phyloP scores from a whole-genome alignment of 2,329 filamentous ascomycete genomes.

The Paraphaeosphaeria minitans region DNA sequence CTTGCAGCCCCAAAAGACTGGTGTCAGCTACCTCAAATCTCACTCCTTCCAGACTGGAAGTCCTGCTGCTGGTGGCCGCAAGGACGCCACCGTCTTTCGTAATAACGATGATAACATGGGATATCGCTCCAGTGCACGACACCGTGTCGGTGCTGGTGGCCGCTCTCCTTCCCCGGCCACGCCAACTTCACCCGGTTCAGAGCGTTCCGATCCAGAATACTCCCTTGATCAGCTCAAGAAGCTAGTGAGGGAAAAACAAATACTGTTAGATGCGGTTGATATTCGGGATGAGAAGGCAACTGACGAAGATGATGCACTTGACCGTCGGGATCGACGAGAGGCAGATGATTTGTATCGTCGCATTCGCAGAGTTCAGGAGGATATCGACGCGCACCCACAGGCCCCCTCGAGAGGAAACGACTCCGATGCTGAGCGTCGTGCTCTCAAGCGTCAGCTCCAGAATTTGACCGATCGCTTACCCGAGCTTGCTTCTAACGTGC shows the following conservation, averaged over 20 bases:
- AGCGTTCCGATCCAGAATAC: conserved; percentile 72
- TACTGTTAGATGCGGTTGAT: conserved; percentile 93
- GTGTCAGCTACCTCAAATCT: conserved; percentile 96
- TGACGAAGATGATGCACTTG: conserved; percentile 90
- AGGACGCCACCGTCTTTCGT: conserved; percentile 95
- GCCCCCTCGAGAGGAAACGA: conserved; percentile 66
- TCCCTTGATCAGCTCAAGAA: conserved; percentile 87
- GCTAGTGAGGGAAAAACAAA: conserved; percentile 90
- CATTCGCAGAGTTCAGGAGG: conserved; percentile 88
- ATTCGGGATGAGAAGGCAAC: conserved; percentile 89
- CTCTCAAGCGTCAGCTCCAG: conserved; percentile 88
- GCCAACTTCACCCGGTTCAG: conserved; percentile 57
- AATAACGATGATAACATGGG: conserved; percentile 91
- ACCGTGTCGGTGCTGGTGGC: conserved; percentile 71
- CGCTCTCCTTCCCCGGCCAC: conserved; percentile 81
- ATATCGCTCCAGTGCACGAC: conserved; percentile 91
- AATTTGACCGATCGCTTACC: conserved; percentile 87
- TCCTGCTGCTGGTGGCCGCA: conserved; percentile 67
- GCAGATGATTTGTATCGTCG: conserved; percentile 93
- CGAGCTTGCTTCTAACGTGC: conserved; percentile 87
- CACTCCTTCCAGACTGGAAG: conserved; percentile 81
- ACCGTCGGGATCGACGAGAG: conserved; percentile 87
- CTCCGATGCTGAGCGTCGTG: conserved; percentile 84
- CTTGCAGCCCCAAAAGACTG: conserved; percentile 90
- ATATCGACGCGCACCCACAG: conserved; percentile 91